Base-by-base conservation (phyloP, 164 flowering plant species). In the Litsea cubeba region DNA sequence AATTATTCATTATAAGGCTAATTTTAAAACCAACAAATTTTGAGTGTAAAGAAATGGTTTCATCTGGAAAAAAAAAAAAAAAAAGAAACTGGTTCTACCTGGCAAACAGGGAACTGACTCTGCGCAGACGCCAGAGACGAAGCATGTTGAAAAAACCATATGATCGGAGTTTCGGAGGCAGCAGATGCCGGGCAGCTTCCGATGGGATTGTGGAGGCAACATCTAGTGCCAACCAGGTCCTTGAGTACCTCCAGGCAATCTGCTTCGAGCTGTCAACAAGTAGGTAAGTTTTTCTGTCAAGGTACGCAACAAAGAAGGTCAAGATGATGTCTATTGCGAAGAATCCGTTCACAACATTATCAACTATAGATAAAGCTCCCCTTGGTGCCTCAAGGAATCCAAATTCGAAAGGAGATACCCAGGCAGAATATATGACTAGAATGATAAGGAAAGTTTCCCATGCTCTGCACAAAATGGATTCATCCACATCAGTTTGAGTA, bases 111-210 rank as follows among this genome's bases (percentile, higher is more conserved):
- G 93, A 80, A 76, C 97, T 87, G 67, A 96, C 98, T 86, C 99
- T 86, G 58, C 97, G 82, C 24, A 96, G 94, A 81, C 99, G 97
- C 99, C 99, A 96, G 3, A 96, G 91, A 22, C 99, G 92, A 79
- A 96, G 97, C 98, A 96, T 92, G 82, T 89, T 92, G 84, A 87
- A 90, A 32, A 91, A 75, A 24, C 95, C 99, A 83, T 90, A 92
- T 0, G 85, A 68, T 3, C 65, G 78, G 12, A 88, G 71, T 25
- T 82, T 78, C 2, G 77, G 28, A 3, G 97, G 92, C 20, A 86
- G 79, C 49, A 94, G 82, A 76, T 83, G 86, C 40, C 70, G 68
- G 35, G 87, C 90, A 58, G 88, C 83, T 80, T 96, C 99, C 7
- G 91, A 81, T 14, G 99, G 99, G 65, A 92, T 80, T 24, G 93